phyloP scores from a whole-genome alignment of 2,329 filamentous ascomycete species.

The Penicillium crustosum region DNA sequence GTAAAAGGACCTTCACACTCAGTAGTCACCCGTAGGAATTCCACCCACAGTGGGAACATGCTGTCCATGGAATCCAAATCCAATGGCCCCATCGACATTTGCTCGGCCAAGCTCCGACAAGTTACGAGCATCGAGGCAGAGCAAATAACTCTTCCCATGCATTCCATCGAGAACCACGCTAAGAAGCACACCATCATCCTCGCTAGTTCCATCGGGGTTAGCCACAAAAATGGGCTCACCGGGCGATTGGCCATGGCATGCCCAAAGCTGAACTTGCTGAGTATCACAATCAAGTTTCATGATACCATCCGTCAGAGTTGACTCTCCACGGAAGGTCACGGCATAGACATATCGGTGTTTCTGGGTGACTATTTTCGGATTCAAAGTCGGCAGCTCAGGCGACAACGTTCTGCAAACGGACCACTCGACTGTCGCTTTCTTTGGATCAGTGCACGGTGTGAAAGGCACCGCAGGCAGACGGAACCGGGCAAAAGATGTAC shows the following conservation, averaged over 20 bases:
- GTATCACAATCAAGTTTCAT: constrained; percentile 54
- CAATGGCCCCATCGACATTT: constrained; percentile 49
- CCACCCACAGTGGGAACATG: constrained; percentile 32
- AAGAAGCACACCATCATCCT: constrained; percentile 56
- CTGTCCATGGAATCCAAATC: constrained; percentile 56
- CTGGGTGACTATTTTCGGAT: constrained; percentile 45
- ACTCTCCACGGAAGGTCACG: constrained; percentile 46
- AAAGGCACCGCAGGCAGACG: constrained; percentile 38
- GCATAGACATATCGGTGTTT: constrained; percentile 54
- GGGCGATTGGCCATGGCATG: constrained; percentile 51
- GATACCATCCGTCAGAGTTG: constrained; percentile 53
- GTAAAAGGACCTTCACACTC: neutral
- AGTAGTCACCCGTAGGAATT: constrained; percentile 31
- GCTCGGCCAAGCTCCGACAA: constrained; percentile 54
- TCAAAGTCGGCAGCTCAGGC: constrained; percentile 54
- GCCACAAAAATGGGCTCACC: constrained; percentile 56
- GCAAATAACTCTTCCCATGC: constrained; percentile 52
- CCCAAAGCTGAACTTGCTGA: constrained; percentile 45
- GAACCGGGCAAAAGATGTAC: constrained; percentile 37
- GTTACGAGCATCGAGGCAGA: constrained; percentile 52
- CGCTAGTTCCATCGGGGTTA: constrained; percentile 31
- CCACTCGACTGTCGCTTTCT: constrained; percentile 30
- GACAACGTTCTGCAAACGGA: constrained; percentile 25
- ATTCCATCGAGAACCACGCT: constrained; percentile 55
- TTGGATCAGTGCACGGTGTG: constrained; percentile 5